phyloP scores from a whole-genome alignment of 495 filamentous ascomycete species.

The Pseudevernia furfuracea region DNA sequence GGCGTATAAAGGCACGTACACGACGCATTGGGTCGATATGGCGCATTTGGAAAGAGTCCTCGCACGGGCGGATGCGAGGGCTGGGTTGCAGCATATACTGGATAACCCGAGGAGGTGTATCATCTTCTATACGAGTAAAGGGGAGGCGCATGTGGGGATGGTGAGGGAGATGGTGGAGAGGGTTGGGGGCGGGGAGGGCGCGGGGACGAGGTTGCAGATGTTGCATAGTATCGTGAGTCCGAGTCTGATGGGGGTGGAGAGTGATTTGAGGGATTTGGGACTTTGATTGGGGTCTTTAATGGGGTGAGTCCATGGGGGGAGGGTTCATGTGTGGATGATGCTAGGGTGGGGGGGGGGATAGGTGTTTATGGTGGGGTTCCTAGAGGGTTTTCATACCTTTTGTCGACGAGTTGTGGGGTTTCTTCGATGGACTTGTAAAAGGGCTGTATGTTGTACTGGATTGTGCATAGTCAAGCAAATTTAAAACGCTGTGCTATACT shows the following conservation, averaged over 20 bases:
- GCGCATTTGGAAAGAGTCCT: background rate
- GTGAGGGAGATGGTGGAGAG: background rate
- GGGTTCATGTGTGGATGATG: background rate
- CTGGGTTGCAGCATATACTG: background rate
- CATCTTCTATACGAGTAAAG: constrained; percentile 1
- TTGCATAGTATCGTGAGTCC: background rate
- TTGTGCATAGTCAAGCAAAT: too few relatives aligned
- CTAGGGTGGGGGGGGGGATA: background rate
- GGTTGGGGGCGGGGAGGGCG: background rate
- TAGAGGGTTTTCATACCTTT: background rate
- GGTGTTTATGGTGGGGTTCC: background rate
- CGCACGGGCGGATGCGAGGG: background rate
- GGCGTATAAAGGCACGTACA: background rate
- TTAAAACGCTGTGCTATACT: too few relatives aligned
- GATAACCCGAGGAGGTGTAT: constrained; percentile 1
- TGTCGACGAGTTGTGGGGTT: too few relatives aligned
- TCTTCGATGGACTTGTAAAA: too few relatives aligned
- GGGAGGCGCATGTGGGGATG: background rate
- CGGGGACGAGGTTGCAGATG: constrained; percentile 3
- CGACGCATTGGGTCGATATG: constrained; percentile 1
- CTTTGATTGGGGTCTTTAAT: background rate
- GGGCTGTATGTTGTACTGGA: too few relatives aligned
- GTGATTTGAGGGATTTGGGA: background rate
- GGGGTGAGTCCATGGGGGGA: background rate
- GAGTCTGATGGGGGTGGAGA: constrained; percentile 7